Evolutionary conservation across 2,329 filamentous ascomycete genomes (phyloP), one percentile per base, ranked within the genome.

Genomic region (Hypoxylon sp.): DNA sequence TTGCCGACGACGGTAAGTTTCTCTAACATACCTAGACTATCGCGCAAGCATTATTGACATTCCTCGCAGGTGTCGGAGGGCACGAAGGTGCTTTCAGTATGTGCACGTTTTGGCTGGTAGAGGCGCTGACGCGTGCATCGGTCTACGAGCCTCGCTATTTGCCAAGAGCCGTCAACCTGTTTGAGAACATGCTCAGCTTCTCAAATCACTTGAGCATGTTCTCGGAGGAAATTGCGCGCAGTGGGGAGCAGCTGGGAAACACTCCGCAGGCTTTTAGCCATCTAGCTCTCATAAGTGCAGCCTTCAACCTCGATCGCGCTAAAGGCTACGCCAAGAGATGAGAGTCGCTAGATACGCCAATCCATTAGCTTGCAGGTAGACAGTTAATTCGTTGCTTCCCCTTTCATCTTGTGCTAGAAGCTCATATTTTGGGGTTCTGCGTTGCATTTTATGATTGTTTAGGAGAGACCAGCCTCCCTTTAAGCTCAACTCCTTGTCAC

Each of bases 61-160:
- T 48, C 24, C 16, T 46, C 45, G 66, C 69, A 91, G 89, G 90
- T 28, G 89, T 93, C 7, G 90, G 90, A 36, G 91, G 91, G 16
- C 83, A 85, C 53, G 91, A 93, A 78, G 91, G 91, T 20, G 90
- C 91, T 18, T 93, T 93, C 74, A 89, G 85, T 73, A 93, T 93
- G 90, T 93, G 91, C 74, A 93, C 91, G 0, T 93, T 93, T 76
- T 93, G 91, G 91, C 85, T 93, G 0, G 90, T 93, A 11, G 91
- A 93, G 78, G 90, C 91, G 22, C 84, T 93, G 78, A 92, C 90
- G 28, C 84, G 91, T 30, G 90, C 90, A 69, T 80, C 85, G 70
- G 80, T 83, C 49, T 90, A 91, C 75, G 87, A 91, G 68, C 80
- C 81, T n/a, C 88, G 86, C 67, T 91, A 91, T 70, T 79, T 89